These are phyloP conservation scores for Brasilioporus rufonigricans DNA, from an alignment of 768 basidiomycete genomes.

Conservation along the genomic window DNA sequence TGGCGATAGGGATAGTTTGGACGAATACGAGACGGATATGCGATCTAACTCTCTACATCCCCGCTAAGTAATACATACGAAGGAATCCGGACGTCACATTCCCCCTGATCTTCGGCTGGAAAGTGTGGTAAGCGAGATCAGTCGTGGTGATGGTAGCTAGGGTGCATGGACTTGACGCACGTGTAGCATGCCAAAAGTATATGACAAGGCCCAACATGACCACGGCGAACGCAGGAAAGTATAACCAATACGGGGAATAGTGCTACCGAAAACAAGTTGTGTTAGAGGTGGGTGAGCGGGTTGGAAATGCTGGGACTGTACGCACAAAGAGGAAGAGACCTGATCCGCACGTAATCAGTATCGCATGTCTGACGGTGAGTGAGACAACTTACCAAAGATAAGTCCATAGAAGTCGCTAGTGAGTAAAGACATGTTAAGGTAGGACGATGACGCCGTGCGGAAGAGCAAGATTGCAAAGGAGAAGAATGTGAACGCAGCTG, in stretches of 20 bases:
- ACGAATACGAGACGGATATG: background rate
- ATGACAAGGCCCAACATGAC: conserved; percentile 70
- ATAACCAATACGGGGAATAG: conserved; percentile 83
- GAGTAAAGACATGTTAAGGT: conserved; percentile 81
- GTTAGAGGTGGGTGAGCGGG: background rate
- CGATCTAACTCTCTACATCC: conserved; percentile 11
- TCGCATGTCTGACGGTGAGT: background rate
- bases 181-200: conserved; percentile 84
- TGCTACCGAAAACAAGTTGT: conserved; percentile 44
- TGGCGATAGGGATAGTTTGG: background rate
- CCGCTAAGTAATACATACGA: conserved; percentile 10
- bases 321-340: conserved; percentile 54
- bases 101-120: conserved; percentile 72
- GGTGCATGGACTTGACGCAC: conserved; percentile 43
- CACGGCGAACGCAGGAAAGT: conserved; percentile 75
- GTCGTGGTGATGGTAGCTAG: too few species aligned
- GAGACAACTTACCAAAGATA: conserved; percentile 50
- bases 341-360: conserved; percentile 12
- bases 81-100: conserved; percentile 28
- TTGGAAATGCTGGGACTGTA: background rate
- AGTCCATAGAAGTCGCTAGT: conserved; percentile 88
- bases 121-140: conserved; percentile 1
- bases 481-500: conserved; percentile 78
- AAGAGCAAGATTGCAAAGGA: conserved; percentile 81
- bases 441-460: conserved; percentile 81